Evolutionary conservation across 257 asterid genomes (phyloP), one percentile per base, ranked within the genome.

Genomic region (Nicotiana otophora): DNA sequence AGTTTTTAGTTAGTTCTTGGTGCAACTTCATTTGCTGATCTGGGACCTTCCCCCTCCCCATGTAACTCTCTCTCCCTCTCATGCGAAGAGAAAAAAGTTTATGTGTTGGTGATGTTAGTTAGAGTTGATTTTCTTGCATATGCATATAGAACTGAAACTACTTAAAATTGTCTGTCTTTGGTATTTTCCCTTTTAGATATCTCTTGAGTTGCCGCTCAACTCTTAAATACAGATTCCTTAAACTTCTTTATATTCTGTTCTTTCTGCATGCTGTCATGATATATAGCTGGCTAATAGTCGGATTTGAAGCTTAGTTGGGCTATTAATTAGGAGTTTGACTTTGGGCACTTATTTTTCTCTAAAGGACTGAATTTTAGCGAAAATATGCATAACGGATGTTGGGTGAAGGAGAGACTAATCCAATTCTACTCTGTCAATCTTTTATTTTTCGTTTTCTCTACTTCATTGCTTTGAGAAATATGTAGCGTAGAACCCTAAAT

Each of bases 151-250:
- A 46, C 51, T 46, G 60, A 1, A 70, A 70, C 34, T 70, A 6
- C 48, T 46, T 72, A n/a, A 20, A 42, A 70, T 46, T 70, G 34
- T n/a, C 12, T 42, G 78, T n/a, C 78, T 42, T 42, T 70, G 54
- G n/a, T 42, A 39, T 62, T 62, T 42, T 20, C 12, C 31, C 11
- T 2, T 36, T 70, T 70, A 70, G 6, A 16, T 42, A 31, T 70
- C 23, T 70, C 58, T 70, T 70, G 34, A 70, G 20, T 42, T 39
- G 78, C 78, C 20, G 20, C 34, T 70, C 78, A 70, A 70, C n/a
- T 39, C 78, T 70, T n/a, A 70, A 68, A 39, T 70, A 39, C 78
- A 20, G 78, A 39, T 70, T n/a, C 78, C 15, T 68, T 36, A 68
- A 36, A 10, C 7, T 4, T 4, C 39, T 68, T 19, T 20, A 53